phyloP scores from a whole-genome alignment of 2,329 filamentous ascomycete species.

The Botryotinia globosa region DNA sequence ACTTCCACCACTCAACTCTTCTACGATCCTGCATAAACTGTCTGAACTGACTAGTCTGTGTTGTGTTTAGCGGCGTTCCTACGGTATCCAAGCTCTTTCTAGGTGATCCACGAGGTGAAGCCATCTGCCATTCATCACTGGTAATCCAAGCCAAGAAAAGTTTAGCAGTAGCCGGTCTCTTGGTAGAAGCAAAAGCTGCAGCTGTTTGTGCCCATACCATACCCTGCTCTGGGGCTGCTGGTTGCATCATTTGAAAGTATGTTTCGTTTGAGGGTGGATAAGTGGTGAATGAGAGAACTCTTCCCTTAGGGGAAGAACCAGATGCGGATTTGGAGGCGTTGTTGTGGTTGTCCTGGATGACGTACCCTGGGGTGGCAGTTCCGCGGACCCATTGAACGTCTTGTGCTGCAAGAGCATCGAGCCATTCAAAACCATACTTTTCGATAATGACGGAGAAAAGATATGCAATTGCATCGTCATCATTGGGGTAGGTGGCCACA shows the following conservation, averaged over 20 bases:
- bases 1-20: constrained; percentile 9
- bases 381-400: constrained; percentile 13
- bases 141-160: constrained; percentile 7
- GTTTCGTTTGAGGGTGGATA: background rate
- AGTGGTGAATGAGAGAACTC: constrained; percentile 1
- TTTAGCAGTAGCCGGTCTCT: background rate
- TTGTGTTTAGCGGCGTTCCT: background rate
- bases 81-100: constrained; percentile 5
- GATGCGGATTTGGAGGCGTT: background rate
- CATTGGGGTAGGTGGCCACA: constrained; percentile 7
- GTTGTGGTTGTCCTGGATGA: background rate
- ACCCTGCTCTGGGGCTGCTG: background rate
- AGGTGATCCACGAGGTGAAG: background rate
- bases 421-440: constrained; percentile 1
- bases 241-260: background rate
- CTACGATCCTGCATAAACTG: background rate
- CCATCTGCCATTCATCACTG: background rate
- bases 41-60: background rate
- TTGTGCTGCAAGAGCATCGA: background rate
- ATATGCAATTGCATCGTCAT: background rate
- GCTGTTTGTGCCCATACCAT: constrained; percentile 3
- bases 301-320: background rate
- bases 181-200: background rate
- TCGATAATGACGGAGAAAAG: constrained; percentile 8
- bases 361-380: background rate